Base-by-base conservation (phyloP, 2,329 filamentous ascomycete genomes). In the Colletotrichum magnum region DNA sequence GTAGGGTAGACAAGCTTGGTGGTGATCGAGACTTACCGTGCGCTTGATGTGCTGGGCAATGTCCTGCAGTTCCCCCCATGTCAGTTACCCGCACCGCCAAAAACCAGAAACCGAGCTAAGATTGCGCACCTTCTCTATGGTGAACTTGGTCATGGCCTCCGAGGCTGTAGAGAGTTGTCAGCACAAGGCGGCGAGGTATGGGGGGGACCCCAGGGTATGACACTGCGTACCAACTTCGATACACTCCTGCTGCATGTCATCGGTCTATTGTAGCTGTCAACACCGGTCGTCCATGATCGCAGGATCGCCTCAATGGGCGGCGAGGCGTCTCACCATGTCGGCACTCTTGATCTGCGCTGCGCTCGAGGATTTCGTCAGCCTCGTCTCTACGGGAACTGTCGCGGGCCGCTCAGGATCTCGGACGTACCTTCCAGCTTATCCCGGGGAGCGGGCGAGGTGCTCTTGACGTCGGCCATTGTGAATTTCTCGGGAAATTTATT, bases 1-100 rank as follows among this genome's bases (percentile, higher is more conserved):
- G 48, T 12, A 28, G 28, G 12, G 18, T 45, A 50, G 28, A 53
- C 28, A 56, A 10, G 58, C 61, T 48, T 52, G 39, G 21, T 47
- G 64, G 24, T 41, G 45, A 61, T 65, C 12, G 45, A 41, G 58
- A 78, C 86, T 75, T 82, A 97, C 94, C 79, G 94, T 95, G 82
- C 93, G 93, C 88, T 97, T 98, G 86, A 97, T 97, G 83, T 94
- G 93, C 82, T 97, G 94, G 47, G 95, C 95, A 78, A 98, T 97
- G 79, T 98, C 95, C 94, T 97, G 74, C 36, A 18, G 15, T 51
- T 32, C 26, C 51, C 10, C 57, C 10, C 41, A 56, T 52, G 18
- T 48, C n/a, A 48, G 66, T 74, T 60, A 71, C 65, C 60, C 47
- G 6, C 7, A 7, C 45, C 10, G 57, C 32, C 13, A 21, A 24